Percentiles rank a stretch among this genome's conserved stretches.
Evolutionary conservation across 345 rosid species (phyloP).

Genomic region (thale cress (Arabidopsis thaliana)): TAIR10.1 NC_003075.7:9551501-9552000

Average conservation of each 20-base stretch:
- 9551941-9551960: conserved; percentile 3
- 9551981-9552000: conserved; percentile 17
- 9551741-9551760: conserved; percentile 70
- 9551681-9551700: conserved; percentile 80
- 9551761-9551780: conserved; percentile 51
- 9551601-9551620: conserved; percentile 64
- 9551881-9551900: background rate
- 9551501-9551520: conserved; percentile 7
- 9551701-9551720: conserved; percentile 57
- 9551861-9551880: background rate
- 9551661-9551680: conserved; percentile 90
- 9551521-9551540: conserved; percentile 22
- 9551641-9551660: conserved; percentile 78
- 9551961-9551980: background rate
- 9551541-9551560: conserved; percentile 15
- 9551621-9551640: conserved; percentile 88
- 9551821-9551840: background rate
- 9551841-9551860: background rate
- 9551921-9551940: background rate
- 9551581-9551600: conserved; percentile 57
- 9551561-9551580: conserved; percentile 37
- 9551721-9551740: conserved; percentile 75
- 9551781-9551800: conserved; percentile 62
- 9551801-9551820: conserved; percentile 47
- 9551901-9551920: background rate